Percentiles rank a stretch among this genome's conserved stretches.
phyloP scores from a whole-genome alignment of 257 asterid genomes.

The Agastache rugosa region DNA sequence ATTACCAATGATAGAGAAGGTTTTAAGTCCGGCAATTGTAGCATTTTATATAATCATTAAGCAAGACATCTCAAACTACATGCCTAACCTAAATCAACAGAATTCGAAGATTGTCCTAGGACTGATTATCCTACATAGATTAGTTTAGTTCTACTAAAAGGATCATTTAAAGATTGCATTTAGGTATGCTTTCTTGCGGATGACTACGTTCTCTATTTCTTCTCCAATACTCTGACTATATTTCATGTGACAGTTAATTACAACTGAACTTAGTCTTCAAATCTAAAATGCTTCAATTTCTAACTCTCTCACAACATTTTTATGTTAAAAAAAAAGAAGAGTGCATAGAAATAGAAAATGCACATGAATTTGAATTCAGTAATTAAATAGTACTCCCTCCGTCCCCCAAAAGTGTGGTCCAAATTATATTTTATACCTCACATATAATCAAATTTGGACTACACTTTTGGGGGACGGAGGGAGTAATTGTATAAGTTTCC shows the following conservation, averaged over 20 bases:
- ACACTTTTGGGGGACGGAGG: no score
- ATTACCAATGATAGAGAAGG: conserved; percentile 4
- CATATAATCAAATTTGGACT: no score
- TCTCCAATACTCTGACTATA: background rate
- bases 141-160: background rate
- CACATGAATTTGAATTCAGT: no score
- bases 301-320: conserved; percentile 5
- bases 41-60: background rate
- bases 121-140: background rate
- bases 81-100: background rate
- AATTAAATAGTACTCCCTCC: no score
- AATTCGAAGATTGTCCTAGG: background rate
- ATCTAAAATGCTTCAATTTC: background rate
- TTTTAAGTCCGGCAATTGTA: background rate
- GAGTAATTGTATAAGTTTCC: no score
- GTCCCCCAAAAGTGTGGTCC: no score
- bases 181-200: background rate
- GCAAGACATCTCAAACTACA: background rate
- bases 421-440: no score
- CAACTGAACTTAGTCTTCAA: background rate
- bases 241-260: background rate
- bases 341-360: background rate
- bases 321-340: background rate
- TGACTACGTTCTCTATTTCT: background rate
- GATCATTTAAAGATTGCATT: background rate